Percentiles rank a stretch among this genome's conserved stretches.
phyloP scores from a whole-genome alignment of 305 asterid genomes.

The Fraxinus albicans region DNA sequence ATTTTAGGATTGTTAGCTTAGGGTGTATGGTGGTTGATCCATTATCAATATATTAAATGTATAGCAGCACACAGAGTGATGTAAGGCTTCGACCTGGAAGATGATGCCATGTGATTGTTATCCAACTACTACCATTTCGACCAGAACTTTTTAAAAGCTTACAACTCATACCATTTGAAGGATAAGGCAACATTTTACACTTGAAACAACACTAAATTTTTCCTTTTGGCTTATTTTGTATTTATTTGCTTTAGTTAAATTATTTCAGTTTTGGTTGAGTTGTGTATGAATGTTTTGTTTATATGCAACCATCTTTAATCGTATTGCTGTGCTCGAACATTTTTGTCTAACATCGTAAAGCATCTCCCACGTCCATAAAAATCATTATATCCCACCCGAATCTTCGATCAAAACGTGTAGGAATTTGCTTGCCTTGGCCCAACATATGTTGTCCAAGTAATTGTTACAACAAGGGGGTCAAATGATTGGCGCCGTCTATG shows the following conservation, averaged over 20 bases:
- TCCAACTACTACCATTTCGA: background rate
- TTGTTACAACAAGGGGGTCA: background rate
- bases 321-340: background rate
- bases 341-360: background rate
- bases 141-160: background rate
- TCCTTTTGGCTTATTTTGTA: background rate
- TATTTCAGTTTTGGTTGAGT: too few relatives aligned
- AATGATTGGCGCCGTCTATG: background rate
- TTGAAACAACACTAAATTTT: background rate
- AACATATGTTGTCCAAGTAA: background rate
- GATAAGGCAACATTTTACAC: background rate
- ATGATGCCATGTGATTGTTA: too few relatives aligned
- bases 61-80: background rate
- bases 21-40: background rate
- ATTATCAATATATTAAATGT: background rate
- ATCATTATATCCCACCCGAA: background rate
- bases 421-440: background rate
- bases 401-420: background rate
- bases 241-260: too few relatives aligned
- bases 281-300: background rate
- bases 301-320: too few relatives aligned
- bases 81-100: background rate
- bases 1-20: background rate
- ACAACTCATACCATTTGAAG: background rate
- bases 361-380: background rate